These are phyloP conservation scores for Phytophthora megakarya DNA, from an alignment of 352 stramenopile genomes.

Conservation along the genomic window DNA sequence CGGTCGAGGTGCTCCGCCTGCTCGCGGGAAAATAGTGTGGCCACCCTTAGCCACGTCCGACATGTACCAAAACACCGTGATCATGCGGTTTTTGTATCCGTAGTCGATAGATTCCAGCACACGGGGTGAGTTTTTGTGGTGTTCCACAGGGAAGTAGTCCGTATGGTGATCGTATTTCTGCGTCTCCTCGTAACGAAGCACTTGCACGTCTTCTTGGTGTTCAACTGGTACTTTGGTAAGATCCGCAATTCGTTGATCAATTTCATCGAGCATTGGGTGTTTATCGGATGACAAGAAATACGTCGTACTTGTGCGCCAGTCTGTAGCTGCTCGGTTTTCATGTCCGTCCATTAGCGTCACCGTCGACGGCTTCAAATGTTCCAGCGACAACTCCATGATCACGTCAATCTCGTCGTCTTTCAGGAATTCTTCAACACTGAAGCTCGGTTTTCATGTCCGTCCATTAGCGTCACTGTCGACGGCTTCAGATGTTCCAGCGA, in stretches of 20 bases:
- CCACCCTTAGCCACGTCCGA: constrained; percentile 77
- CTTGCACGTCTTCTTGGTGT: constrained; percentile 77
- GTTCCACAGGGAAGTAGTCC: constrained; percentile 66
- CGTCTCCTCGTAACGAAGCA: constrained; percentile 73
- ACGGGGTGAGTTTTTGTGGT: constrained; percentile 47
- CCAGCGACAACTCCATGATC: constrained; percentile 72
- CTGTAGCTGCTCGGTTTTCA: constrained; percentile 64
- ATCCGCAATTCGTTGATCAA: constrained; percentile 66
- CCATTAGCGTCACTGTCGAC: constrained; percentile 63
- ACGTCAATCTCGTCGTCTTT: constrained; percentile 84
- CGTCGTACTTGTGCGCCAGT: constrained; percentile 84
- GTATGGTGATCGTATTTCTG: constrained; percentile 84
- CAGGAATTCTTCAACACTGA: constrained; percentile 81
- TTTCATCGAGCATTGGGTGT: constrained; percentile 52
- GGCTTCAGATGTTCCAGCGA: constrained; percentile 66
- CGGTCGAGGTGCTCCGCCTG: constrained; percentile 52
- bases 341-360: constrained; percentile 73
- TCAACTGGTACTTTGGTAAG: constrained; percentile 61
- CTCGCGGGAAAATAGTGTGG: constrained; percentile 82
- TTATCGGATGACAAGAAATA: constrained; percentile 65
- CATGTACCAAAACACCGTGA: constrained; percentile 90
- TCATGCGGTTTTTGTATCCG: constrained; percentile 83
- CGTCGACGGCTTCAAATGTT: constrained; percentile 62
- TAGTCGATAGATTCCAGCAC: constrained; percentile 64
- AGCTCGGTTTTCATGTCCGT: constrained; percentile 72